Percentiles rank a stretch among this genome's conserved stretches.
phyloP scores from a whole-genome alignment of 2,329 filamentous ascomycete genomes.

The Fusarium heterosporum region DNA sequence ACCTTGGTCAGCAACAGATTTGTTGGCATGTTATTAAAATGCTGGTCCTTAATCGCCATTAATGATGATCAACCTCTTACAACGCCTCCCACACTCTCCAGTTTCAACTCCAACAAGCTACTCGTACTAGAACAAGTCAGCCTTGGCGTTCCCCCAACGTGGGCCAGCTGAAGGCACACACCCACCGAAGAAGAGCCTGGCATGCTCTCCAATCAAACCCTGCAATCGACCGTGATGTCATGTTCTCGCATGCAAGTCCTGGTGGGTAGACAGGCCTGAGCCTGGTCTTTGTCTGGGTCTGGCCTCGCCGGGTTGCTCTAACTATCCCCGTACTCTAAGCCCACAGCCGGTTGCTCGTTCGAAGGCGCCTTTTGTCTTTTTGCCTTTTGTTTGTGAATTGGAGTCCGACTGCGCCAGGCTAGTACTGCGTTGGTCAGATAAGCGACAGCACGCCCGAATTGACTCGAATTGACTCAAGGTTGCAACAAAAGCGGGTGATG shows the following conservation, averaged over 20 bases:
- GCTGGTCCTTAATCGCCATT: slow-evolving; percentile 33
- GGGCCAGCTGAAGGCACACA: slow-evolving; percentile 40
- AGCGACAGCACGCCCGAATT: slow-evolving; percentile 21
- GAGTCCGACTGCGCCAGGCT: slow-evolving; percentile 8
- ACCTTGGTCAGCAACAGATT: slow-evolving; percentile 27
- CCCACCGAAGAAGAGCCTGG: slow-evolving; percentile 42
- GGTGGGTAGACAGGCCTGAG: slow-evolving; percentile 16
- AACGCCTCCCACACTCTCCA: slow-evolving; percentile 25
- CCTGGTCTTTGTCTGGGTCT: background rate
- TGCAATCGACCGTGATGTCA: slow-evolving; percentile 36
- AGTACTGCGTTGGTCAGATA: slow-evolving; percentile 35
- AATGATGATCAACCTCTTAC: slow-evolving; percentile 36
- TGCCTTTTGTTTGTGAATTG: background rate
- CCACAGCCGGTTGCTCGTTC: slow-evolving; percentile 24
- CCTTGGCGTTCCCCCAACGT: slow-evolving; percentile 37
- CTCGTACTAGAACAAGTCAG: slow-evolving; percentile 35
- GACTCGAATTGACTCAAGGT: slow-evolving; percentile 3
- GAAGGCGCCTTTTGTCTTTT: slow-evolving; percentile 16
- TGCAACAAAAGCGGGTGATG: slow-evolving; percentile 17
- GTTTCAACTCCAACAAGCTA: slow-evolving; percentile 27
- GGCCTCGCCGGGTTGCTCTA: slow-evolving; percentile 19
- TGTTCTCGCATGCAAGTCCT: slow-evolving; percentile 25
- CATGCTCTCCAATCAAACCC: slow-evolving; percentile 29
- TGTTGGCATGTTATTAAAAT: slow-evolving; percentile 36
- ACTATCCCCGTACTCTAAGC: slow-evolving; percentile 14